Conservation (phyloP, 805 yeast genomes). For the Tetrapisispora iriomotensis region DNA sequence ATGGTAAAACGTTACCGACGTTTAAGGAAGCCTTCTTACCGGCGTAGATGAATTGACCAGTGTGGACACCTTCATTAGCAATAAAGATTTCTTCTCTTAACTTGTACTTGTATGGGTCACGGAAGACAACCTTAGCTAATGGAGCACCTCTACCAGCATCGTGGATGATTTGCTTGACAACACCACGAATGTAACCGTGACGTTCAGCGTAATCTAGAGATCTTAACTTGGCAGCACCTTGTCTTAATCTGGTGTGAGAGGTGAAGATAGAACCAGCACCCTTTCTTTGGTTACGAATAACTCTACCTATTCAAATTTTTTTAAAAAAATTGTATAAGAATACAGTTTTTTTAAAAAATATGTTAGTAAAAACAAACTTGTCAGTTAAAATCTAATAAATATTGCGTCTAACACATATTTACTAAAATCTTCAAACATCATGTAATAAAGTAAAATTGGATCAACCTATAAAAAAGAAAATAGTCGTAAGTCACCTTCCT, state of each 20-base stretch:
- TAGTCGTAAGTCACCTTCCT: no score
- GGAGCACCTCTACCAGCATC: slow-evolving; percentile 99
- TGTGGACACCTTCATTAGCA: slow-evolving; percentile 99
- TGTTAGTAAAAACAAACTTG: slow-evolving; percentile 12
- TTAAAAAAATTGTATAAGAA: not conserved
- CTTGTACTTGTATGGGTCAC: slow-evolving; percentile 99
- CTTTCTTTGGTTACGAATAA: slow-evolving; percentile 99
- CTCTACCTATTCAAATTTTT: slow-evolving; percentile 64
- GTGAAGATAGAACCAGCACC: slow-evolving; percentile 99
- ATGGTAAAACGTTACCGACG: slow-evolving; percentile 95
- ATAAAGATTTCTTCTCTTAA: slow-evolving; percentile 96
- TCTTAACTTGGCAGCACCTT: slow-evolving; percentile 99
- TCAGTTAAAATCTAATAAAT: no score
- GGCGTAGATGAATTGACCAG: slow-evolving; percentile 98
- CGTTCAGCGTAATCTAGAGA: slow-evolving; percentile 98
- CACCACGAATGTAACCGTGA: slow-evolving; percentile 99
- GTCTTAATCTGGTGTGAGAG: slow-evolving; percentile 99
- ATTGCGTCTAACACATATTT: no score
- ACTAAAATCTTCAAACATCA: no score
- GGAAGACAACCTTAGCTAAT: slow-evolving; percentile 96
- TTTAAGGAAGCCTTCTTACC: slow-evolving; percentile 97
- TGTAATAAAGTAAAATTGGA: no score
- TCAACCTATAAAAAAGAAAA: no score
- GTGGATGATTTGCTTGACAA: slow-evolving; percentile 96
- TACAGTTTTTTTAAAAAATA: not conserved